Evolutionary conservation across 192 early-diverging fungal genomes (phyloP).

Genomic region (Ramicandelaber brevisporus): DNA sequence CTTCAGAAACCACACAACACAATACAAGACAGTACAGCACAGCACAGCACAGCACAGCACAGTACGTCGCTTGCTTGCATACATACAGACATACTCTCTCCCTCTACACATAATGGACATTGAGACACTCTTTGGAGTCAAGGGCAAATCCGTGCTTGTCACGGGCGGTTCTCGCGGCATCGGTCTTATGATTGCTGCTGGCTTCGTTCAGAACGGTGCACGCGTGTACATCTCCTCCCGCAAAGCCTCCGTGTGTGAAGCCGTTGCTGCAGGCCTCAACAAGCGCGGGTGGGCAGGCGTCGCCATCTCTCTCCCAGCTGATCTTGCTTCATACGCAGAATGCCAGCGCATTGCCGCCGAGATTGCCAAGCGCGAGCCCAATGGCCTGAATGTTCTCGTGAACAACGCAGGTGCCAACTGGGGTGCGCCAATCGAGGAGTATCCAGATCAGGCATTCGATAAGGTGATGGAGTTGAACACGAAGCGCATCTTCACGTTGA

Average conservation of each 20-base stretch:
- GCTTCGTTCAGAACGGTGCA: slow-evolving; percentile 65
- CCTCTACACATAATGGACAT: slow-evolving; percentile 14
- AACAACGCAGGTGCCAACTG: slow-evolving; percentile 57
- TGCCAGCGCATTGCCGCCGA: too few species aligned
- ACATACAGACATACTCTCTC: neutral
- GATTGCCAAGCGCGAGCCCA: slow-evolving; percentile 22
- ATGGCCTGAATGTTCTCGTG: slow-evolving; percentile 45
- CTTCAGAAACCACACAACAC: too few species aligned
- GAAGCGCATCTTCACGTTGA: slow-evolving; percentile 54
- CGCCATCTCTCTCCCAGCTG: slow-evolving; percentile 45
- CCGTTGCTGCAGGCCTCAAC: slow-evolving; percentile 39
- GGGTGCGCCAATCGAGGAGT: slow-evolving; percentile 19
- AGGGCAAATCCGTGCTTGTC: slow-evolving; percentile 56
- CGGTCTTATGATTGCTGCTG: slow-evolving; percentile 28
- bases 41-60: too few species aligned
- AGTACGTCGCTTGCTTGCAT: too few species aligned
- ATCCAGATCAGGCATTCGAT: slow-evolving; percentile 32
- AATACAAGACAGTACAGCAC: too few species aligned
- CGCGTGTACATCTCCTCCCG: slow-evolving; percentile 78
- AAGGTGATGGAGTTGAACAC: slow-evolving; percentile 73
- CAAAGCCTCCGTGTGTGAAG: slow-evolving; percentile 27
- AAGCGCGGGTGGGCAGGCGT: too few species aligned
- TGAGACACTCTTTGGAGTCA: slow-evolving; percentile 29
- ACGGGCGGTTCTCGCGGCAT: slow-evolving; percentile 45
- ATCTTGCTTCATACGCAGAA: too few species aligned